Evolutionary conservation across 176 grass and related monocot genomes (phyloP).

Genomic region (Chloris gayana): DNA sequence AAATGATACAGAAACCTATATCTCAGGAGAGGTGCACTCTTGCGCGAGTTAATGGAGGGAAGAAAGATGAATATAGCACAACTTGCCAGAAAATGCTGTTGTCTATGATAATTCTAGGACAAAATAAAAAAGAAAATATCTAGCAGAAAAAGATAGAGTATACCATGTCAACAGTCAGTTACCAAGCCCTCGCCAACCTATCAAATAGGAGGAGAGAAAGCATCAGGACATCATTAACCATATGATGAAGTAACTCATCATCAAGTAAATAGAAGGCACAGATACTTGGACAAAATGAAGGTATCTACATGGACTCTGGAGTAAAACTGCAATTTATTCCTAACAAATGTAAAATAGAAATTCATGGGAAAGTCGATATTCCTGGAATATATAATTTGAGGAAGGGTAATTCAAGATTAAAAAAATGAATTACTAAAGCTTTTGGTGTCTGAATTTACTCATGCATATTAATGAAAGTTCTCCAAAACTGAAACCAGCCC

Average conservation of each 20-base stretch:
- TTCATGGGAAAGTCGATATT: not conserved
- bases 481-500: not conserved
- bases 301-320: not conserved
- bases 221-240: not conserved
- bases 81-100: conserved; percentile 1
- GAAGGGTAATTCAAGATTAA: not conserved
- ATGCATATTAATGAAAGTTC: not conserved
- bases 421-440: not conserved
- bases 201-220: conserved; percentile 12
- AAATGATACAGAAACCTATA: conserved; percentile 26
- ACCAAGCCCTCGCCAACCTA: conserved; percentile 57
- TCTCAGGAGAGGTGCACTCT: conserved; percentile 16
- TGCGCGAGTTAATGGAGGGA: not conserved
- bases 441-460: not conserved
- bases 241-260: not conserved
- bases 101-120: conserved; percentile 1
- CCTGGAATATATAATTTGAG: not conserved
- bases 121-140: conserved; percentile 28
- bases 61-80: not conserved
- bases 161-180: conserved; percentile 43
- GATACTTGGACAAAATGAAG: not conserved
- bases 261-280: not conserved
- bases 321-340: not conserved
- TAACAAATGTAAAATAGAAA: no score
- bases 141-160: conserved; percentile 1